Conservation (phyloP, 1,284 basidiomycete species). For the Laetiporus sulphureus region DNA sequence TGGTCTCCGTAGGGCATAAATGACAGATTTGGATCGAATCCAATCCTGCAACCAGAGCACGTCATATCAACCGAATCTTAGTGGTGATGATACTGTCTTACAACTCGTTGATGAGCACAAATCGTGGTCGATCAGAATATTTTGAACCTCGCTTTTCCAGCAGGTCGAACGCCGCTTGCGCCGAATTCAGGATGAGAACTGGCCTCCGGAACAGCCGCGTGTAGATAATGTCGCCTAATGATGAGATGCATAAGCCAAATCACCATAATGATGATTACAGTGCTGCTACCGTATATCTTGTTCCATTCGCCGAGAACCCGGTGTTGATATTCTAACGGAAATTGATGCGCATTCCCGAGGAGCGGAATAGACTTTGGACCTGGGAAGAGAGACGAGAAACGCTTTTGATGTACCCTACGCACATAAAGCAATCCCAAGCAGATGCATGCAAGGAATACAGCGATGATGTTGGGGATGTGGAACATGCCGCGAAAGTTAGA, state of each 20-base stretch:
- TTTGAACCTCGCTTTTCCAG: constrained; percentile 33
- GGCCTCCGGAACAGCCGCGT: constrained; percentile 27
- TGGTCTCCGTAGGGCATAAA: constrained; percentile 21
- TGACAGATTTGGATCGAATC: constrained; percentile 21
- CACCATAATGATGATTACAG: too few relatives aligned
- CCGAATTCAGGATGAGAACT: constrained; percentile 31
- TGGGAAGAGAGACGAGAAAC: too few relatives aligned
- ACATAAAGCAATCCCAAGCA: too few relatives aligned
- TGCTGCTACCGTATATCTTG: neutral
- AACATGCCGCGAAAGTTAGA: too few relatives aligned
- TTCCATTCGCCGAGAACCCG: neutral
- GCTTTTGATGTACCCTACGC: too few relatives aligned
- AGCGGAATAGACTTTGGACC: neutral
- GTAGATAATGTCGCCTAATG: constrained; percentile 25
- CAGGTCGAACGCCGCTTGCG: constrained; percentile 30
- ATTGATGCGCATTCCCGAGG: neutral
- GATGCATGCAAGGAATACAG: too few relatives aligned
- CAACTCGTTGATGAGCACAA: neutral
- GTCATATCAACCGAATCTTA: neutral
- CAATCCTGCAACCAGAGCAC: constrained; percentile 2
- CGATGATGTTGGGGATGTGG: too few relatives aligned
- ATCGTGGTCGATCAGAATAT: constrained; percentile 30
- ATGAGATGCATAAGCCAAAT: too few relatives aligned
- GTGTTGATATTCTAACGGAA: neutral
- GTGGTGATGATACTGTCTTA: neutral